Evolutionary conservation across 371 early-diverging fungal genomes (phyloP).

Genomic region (Mucor irregularis): DNA sequence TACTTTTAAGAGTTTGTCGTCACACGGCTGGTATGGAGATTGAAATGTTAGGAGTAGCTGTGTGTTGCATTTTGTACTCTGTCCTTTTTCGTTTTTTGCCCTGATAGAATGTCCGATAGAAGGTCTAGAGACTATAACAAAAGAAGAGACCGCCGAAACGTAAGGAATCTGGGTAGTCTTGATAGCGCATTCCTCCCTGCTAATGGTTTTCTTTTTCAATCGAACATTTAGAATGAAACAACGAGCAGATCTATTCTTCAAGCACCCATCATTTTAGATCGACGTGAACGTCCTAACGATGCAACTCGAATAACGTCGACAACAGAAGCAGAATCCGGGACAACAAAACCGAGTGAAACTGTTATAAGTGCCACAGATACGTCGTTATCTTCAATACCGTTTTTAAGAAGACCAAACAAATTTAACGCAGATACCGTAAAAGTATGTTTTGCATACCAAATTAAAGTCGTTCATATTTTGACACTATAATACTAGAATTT

Average conservation of each 20-base stretch:
- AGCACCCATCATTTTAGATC: constrained; percentile 24
- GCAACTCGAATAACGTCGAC: not conserved
- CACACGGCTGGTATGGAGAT: no score
- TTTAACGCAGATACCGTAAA: constrained; percentile 20
- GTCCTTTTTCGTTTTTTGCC: not conserved
- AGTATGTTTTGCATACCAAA: not conserved
- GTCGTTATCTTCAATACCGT: constrained; percentile 4
- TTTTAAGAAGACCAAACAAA: constrained; percentile 14
- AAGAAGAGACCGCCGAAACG: constrained; percentile 11
- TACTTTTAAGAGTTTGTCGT: no score
- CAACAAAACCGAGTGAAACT: not conserved
- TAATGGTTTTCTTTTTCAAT: no score
- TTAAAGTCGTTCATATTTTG: not conserved
- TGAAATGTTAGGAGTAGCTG: no score
- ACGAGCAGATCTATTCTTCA: constrained; percentile 7
- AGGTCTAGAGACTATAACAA: not conserved
- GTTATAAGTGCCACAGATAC: not conserved
- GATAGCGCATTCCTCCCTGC: not conserved
- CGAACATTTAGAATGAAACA: constrained; percentile 4
- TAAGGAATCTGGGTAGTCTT: not conserved
- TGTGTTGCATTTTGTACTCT: not conserved
- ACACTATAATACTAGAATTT: constrained; percentile 6
- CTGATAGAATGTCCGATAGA: not conserved
- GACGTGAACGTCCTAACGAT: constrained; percentile 15
- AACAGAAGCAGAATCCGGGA: not conserved